A percentile compares a stretch with the other conserved stretches of the same genome.
Evolutionary conservation across 2,329 filamentous ascomycete genomes (phyloP).

Genomic region (Tolypocladium cylindrosporum): DNA sequence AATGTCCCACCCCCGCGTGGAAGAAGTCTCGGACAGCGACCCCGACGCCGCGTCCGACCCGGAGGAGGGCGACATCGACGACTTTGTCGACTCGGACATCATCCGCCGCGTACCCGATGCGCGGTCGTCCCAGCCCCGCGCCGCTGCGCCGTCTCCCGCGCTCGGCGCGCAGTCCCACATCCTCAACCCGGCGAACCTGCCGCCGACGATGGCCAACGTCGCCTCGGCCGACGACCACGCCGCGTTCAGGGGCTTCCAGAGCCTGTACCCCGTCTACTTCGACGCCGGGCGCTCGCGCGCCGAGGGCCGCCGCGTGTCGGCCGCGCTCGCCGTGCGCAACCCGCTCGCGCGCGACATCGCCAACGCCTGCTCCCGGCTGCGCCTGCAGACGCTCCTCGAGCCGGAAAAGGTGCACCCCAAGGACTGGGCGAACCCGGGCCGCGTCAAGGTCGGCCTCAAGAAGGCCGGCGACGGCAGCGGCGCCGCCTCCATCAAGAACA

Average conservation of each 20-base stretch:
- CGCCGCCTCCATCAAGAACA: conserved; percentile 45
- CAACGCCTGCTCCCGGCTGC: conserved; percentile 67
- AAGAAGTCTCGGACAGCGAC: conserved; percentile 83
- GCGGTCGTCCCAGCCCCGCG: conserved; percentile 15
- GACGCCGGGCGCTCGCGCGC: conserved; percentile 65
- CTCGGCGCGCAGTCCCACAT: conserved; percentile 9
- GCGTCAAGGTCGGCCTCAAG: conserved; percentile 73
- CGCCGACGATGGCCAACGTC: conserved; percentile 15
- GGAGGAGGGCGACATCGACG: conserved; percentile 72
- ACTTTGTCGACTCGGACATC: conserved; percentile 49
- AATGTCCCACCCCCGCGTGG: conserved; percentile 82
- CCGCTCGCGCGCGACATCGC: conserved; percentile 85
- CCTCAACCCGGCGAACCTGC: conserved; percentile 21
- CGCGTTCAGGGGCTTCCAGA: conserved; percentile 68
- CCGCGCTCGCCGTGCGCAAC: conserved; percentile 64
- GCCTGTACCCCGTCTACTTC: conserved; percentile 94
- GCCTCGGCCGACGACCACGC: conserved; percentile 35
- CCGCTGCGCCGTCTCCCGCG: conserved; percentile 9
- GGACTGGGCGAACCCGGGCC: conserved; percentile 94
- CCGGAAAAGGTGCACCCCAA: conserved; percentile 88
- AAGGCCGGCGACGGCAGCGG: conserved; percentile 26
- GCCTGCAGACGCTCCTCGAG: conserved; percentile 70
- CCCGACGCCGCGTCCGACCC: conserved; percentile 60
- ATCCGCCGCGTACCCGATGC: conserved; percentile 32
- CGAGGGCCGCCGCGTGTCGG: conserved; percentile 70